Evolutionary conservation across 495 filamentous ascomycete genomes (phyloP).

Genomic region (Emericellopsis terricola): DNA sequence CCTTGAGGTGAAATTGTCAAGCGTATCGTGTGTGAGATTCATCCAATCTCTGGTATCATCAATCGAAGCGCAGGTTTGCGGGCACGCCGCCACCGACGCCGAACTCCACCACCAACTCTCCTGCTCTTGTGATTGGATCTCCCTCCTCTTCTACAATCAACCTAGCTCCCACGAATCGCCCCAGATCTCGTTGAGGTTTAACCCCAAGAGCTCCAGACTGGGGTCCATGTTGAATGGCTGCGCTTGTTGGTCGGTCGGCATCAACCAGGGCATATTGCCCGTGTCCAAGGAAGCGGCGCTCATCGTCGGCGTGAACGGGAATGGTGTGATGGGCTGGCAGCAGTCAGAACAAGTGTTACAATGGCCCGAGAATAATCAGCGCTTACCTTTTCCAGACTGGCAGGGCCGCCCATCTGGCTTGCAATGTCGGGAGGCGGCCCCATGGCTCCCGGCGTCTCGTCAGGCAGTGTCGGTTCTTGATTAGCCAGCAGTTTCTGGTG

Average conservation of each 20-base stretch:
- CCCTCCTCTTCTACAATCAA: no score
- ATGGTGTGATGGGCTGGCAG: constrained; percentile 11
- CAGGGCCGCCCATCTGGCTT: no score
- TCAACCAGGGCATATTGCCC: background rate
- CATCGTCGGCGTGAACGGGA: constrained; percentile 4
- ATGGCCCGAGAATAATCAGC: background rate
- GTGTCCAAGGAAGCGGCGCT: constrained; percentile 6
- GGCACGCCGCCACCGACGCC: no score
- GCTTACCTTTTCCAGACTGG: no score
- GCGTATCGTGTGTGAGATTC: no score
- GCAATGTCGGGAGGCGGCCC: constrained; percentile 5
- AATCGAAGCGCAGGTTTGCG: no score
- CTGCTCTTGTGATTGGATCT: no score
- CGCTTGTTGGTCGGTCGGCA: background rate
- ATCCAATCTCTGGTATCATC: no score
- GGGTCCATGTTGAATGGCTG: constrained; percentile 10
- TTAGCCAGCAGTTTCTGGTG: constrained; percentile 24
- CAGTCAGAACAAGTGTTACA: background rate
- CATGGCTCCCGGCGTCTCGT: constrained; percentile 3
- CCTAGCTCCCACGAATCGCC: constrained; percentile 8
- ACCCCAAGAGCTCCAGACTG: constrained; percentile 10
- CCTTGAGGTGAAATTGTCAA: no score
- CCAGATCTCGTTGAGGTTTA: constrained; percentile 18
- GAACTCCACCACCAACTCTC: no score
- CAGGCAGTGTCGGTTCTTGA: constrained; percentile 15